Conservation (phyloP, 371 early-diverging fungal species). For the Capillidium heterosporum region DNA sequence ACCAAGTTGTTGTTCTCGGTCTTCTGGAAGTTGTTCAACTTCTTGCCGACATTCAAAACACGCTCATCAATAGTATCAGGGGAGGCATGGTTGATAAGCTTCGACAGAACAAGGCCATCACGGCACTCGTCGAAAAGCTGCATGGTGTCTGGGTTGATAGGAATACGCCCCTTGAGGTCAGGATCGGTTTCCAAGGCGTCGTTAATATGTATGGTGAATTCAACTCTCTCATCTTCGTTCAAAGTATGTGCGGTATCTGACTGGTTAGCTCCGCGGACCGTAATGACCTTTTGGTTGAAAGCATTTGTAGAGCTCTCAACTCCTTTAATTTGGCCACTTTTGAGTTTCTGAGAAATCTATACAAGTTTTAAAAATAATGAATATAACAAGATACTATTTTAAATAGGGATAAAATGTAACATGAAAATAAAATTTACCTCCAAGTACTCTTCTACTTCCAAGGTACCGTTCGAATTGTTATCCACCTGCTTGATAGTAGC, state of each 20-base stretch:
- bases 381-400: not conserved
- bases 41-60: constrained; percentile 70
- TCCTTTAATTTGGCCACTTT: constrained; percentile 35
- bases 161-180: constrained; percentile 65
- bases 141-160: constrained; percentile 84
- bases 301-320: constrained; percentile 18
- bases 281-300: constrained; percentile 59
- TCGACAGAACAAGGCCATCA: constrained; percentile 89
- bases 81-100: constrained; percentile 89
- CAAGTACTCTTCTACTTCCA: constrained; percentile 68
- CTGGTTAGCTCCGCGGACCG: constrained; percentile 61
- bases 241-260: constrained; percentile 69
- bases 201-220: constrained; percentile 89
- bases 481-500: constrained; percentile 47
- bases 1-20: constrained; percentile 96
- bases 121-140: constrained; percentile 80
- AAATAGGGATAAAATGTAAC: not conserved
- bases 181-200: constrained; percentile 57
- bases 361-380: not conserved
- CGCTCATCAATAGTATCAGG: constrained; percentile 96
- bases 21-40: constrained; percentile 78
- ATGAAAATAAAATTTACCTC: constrained; percentile 26
- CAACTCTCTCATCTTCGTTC: constrained; percentile 91
- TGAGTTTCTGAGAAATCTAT: constrained; percentile 38
- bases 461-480: constrained; percentile 46